phyloP scores from a whole-genome alignment of 2,329 filamentous ascomycete genomes.

The Kalmusia sp. region DNA sequence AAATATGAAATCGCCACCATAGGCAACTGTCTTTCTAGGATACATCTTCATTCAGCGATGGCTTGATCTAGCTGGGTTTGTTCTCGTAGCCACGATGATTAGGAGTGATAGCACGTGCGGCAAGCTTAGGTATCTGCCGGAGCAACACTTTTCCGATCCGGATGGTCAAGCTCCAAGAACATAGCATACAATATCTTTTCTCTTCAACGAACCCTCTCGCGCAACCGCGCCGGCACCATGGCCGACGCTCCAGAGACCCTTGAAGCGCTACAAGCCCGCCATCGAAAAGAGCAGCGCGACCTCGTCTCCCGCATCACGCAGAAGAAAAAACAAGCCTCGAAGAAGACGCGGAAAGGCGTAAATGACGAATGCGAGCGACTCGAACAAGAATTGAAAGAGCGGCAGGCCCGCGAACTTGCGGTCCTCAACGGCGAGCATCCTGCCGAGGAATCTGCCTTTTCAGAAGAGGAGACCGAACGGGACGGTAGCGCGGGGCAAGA shows the following conservation, averaged over 20 bases:
- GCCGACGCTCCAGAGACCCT: conserved; percentile 52
- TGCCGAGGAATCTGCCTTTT: background rate
- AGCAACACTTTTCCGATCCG: background rate
- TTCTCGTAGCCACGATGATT: no score
- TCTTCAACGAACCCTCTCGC: background rate
- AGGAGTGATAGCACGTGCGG: no score
- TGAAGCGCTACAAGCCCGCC: conserved; percentile 79
- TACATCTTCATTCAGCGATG: no score
- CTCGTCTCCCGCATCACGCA: conserved; percentile 84
- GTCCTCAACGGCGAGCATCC: conserved; percentile 41
- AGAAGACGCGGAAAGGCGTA: conserved; percentile 69
- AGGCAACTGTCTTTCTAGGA: no score
- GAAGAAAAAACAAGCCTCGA: conserved; percentile 97
- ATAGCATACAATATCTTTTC: background rate
- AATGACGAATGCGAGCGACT: conserved; percentile 69
- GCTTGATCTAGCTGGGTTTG: no score
- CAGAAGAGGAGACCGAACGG: conserved; percentile 16
- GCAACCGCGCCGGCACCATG: background rate
- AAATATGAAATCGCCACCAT: no score
- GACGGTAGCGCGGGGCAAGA: conserved; percentile 14
- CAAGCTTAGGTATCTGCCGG: background rate
- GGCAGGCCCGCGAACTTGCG: conserved; percentile 60
- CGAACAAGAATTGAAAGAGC: conserved; percentile 62
- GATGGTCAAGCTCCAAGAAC: background rate
- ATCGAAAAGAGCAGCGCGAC: conserved; percentile 88